Conservation (phyloP, 495 filamentous ascomycete species). For the Echria macrotheca region DNA sequence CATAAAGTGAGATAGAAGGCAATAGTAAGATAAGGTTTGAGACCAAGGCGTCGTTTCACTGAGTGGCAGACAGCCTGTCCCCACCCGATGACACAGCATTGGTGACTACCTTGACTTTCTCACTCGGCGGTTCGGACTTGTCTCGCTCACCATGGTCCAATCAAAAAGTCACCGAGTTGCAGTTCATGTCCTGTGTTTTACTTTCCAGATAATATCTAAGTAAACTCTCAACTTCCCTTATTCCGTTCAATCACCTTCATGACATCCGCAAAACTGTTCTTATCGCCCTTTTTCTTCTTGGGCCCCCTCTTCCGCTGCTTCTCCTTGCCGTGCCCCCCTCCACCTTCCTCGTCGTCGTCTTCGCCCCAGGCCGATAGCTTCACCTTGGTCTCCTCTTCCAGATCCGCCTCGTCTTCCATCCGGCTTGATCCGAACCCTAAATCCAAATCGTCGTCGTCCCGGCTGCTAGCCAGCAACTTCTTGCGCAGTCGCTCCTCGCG, state of each 20-base stretch:
- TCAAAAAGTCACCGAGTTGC: too few relatives aligned
- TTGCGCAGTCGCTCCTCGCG: slow-evolving; percentile 60
- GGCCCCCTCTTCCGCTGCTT: slow-evolving; percentile 63
- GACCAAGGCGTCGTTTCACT: too few relatives aligned
- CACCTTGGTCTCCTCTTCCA: slow-evolving; percentile 47
- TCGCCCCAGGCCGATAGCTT: slow-evolving; percentile 63
- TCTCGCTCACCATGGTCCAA: too few relatives aligned
- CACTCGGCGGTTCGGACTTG: too few relatives aligned
- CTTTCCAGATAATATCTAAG: not conserved
- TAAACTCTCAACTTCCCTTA: slow-evolving; percentile 15
- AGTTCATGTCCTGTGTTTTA: too few relatives aligned
- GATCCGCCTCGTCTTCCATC: slow-evolving; percentile 73
- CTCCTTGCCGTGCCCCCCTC: slow-evolving; percentile 46
- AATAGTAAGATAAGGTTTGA: too few relatives aligned
- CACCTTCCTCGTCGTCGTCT: slow-evolving; percentile 45
- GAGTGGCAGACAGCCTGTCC: too few relatives aligned
- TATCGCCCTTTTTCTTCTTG: slow-evolving; percentile 85
- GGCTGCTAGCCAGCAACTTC: slow-evolving; percentile 68
- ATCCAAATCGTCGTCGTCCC: slow-evolving; percentile 90
- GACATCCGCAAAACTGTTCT: slow-evolving; percentile 73
- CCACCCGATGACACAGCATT: too few relatives aligned
- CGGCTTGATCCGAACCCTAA: slow-evolving; percentile 86
- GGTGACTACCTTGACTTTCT: too few relatives aligned
- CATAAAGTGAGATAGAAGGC: too few relatives aligned
- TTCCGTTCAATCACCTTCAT: slow-evolving; percentile 72